These are phyloP conservation scores for Scleromitrula shiraiana DNA, from an alignment of 2,329 filamentous ascomycete species.

Conservation along the genomic window DNA sequence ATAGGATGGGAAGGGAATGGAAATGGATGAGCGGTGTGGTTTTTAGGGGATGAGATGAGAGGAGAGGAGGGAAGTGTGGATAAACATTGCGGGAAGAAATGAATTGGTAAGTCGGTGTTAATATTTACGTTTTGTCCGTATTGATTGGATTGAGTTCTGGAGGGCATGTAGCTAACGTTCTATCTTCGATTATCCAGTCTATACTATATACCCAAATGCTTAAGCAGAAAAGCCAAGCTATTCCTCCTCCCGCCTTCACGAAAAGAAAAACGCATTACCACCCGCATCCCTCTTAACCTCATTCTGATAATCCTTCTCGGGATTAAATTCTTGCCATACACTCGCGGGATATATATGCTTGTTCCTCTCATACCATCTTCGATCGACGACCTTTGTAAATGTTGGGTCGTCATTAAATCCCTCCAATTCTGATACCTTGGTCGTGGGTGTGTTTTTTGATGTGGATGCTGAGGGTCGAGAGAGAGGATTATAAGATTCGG, in stretches of 20 bases:
- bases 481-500: conserved; percentile 32
- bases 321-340: conserved; percentile 91
- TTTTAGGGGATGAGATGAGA: background rate
- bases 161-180: conserved; percentile 8
- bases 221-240: too few species aligned
- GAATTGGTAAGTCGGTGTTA: conserved; percentile 14
- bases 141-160: background rate
- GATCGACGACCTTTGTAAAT: conserved; percentile 88
- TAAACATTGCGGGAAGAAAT: conserved; percentile 2
- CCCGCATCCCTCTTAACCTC: conserved; percentile 74
- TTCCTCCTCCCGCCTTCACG: conserved; percentile 28
- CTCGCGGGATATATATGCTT: conserved; percentile 98
- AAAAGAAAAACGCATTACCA: conserved; percentile 91
- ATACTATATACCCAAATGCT: too few species aligned
- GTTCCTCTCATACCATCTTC: conserved; percentile 93
- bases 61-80: background rate
- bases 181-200: conserved; percentile 1
- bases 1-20: background rate
- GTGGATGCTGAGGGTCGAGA: conserved; percentile 26
- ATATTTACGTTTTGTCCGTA: background rate
- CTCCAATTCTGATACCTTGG: conserved; percentile 47
- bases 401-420: conserved; percentile 70
- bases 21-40: background rate
- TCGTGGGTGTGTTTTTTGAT: conserved; percentile 29
- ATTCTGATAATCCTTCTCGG: conserved; percentile 73